Conservation (phyloP, 345 rosid genomes). For the Citrus cavaleriei region DNA sequence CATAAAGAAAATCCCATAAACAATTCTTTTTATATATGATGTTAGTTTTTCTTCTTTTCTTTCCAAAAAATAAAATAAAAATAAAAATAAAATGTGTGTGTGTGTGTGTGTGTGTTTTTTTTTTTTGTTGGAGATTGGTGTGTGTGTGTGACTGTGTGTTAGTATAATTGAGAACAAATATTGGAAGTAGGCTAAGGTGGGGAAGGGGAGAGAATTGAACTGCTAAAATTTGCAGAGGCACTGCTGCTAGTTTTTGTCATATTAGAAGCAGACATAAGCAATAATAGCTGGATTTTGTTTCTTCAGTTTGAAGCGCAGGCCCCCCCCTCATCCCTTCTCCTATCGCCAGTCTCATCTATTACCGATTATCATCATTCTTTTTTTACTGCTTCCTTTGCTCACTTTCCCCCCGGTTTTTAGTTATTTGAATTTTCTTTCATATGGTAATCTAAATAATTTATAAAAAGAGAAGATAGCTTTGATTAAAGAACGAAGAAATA, state of each 20-base stretch:
- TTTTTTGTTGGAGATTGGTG: too few relatives aligned
- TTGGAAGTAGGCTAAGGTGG: not conserved
- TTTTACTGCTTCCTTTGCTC: not conserved
- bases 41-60: too few relatives aligned
- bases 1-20: not conserved
- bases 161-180: constrained; percentile 2
- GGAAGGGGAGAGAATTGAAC: constrained; percentile 20
- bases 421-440: too few relatives aligned
- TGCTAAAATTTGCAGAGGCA: constrained; percentile 21
- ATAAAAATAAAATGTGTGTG: too few relatives aligned
- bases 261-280: constrained; percentile 44
- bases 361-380: constrained; percentile 10
- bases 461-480: not conserved
- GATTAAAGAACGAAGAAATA: not conserved
- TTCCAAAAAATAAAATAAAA: too few relatives aligned
- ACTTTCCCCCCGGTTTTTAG: too few relatives aligned
- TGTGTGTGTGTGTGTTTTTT: too few relatives aligned
- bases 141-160: not conserved
- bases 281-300: constrained; percentile 40
- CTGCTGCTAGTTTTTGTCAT: constrained; percentile 31
- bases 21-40: too few relatives aligned
- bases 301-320: constrained; percentile 32
- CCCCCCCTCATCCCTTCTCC: not conserved
- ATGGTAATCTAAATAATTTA: too few relatives aligned
- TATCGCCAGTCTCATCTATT: not conserved